These are phyloP conservation scores for Geosmithia morbida DNA, from an alignment of 2,329 filamentous ascomycete genomes.

Conservation along the genomic window DNA sequence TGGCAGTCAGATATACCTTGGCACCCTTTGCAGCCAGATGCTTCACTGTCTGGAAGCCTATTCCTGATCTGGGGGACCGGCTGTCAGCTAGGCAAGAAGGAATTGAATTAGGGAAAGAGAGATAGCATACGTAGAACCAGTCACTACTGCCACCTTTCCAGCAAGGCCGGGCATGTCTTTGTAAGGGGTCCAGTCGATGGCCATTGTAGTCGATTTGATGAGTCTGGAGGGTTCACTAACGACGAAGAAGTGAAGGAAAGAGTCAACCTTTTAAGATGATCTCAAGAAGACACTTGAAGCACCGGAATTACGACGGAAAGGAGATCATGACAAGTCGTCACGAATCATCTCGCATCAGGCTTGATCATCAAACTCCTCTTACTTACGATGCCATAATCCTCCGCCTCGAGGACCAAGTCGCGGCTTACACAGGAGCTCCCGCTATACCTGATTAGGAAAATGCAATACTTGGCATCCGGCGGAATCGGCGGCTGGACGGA, in stretches of 20 bases:
- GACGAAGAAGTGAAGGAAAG: neutral
- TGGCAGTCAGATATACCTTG: constrained; percentile 11
- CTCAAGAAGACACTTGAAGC: too few relatives aligned
- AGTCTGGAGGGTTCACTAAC: too few relatives aligned
- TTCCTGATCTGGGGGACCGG: constrained; percentile 7
- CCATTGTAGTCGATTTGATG: neutral
- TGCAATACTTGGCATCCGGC: neutral
- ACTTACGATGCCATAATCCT: neutral
- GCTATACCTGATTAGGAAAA: neutral
- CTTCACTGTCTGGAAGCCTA: constrained; percentile 10
- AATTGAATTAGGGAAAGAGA: neutral
- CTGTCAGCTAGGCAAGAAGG: neutral
- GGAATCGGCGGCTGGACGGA: neutral
- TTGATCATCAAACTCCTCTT: too few relatives aligned
- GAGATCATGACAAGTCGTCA: too few relatives aligned
- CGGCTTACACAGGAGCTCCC: neutral
- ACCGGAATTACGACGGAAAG: too few relatives aligned
- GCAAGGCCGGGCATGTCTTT: constrained; percentile 6
- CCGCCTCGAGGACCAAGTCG: too few relatives aligned
- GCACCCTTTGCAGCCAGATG: constrained; percentile 10
- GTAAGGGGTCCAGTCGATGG: neutral
- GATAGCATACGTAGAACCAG: constrained; percentile 10
- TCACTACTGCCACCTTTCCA: constrained; percentile 11
- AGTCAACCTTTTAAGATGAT: neutral
- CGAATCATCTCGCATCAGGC: too few relatives aligned